Base-by-base conservation (phyloP, 768 basidiomycete genomes). In the Hysterangium stoloniferum region DNA sequence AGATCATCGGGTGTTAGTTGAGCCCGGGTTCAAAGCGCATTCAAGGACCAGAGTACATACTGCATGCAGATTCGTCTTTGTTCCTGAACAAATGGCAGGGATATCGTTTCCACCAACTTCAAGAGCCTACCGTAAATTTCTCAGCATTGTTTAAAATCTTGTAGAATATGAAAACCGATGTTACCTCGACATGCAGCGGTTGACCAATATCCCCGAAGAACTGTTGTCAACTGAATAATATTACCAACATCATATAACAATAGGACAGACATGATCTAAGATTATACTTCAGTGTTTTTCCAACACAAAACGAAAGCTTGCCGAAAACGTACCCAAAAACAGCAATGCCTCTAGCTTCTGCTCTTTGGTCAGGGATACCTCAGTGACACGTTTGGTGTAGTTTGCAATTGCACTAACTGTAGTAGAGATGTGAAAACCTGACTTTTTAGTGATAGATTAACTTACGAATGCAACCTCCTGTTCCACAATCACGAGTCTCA, bases 361-460 rank as follows among this genome's bases (percentile, higher is more conserved):
- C 2, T 62, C 57, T 5, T 63, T 63, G 33, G 66, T 67, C 19
- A 79, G 66, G 4, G 63, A 60, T 4, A 70, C 68, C 44, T 76
- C 62, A 11, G 69, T 65, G 19, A 78, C 69, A 11, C 76, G 72
- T 12, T 61, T 66, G 4, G 77, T 80, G 57, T 78, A 79, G 60
- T 79, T 79, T 1, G 77, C 73, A 53, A 78, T 78, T 20, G 77
- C 77, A 31, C 67, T 70, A 48, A 78, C 77, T 78, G 46, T 1
- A 13, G n/a, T n/a, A n/a, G n/a, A n/a, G n/a, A n/a, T n/a, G n/a
- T n/a, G 1, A 17, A 8, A 25, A 35, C n/a, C 17, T 13, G 1
- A 6, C 34, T 11, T 19, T 15, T 24, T 12, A 11, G 24, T 19
- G 1, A 27, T 40, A 43, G 9, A 24, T 9, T 1, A 5, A 9